These are phyloP conservation scores for Neurospora africana DNA, from an alignment of 495 filamentous ascomycete species.

Conservation along the genomic window DNA sequence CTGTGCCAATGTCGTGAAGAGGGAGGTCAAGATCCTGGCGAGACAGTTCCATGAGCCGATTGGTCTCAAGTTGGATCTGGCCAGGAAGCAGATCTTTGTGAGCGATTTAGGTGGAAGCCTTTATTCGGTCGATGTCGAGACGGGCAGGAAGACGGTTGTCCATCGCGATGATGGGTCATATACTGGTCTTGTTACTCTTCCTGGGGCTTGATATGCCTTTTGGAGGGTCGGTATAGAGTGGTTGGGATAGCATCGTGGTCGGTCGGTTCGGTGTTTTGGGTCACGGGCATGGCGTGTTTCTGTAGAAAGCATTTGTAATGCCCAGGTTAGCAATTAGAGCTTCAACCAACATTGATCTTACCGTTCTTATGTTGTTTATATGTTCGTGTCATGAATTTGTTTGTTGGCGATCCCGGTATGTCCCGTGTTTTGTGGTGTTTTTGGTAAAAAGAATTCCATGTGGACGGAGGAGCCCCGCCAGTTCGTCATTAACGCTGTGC, in stretches of 20 bases:
- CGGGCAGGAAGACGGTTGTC: slow-evolving; percentile 18
- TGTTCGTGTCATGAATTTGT: not conserved
- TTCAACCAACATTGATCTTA: not conserved
- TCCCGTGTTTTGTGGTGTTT: not conserved
- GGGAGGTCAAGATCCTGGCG: slow-evolving; percentile 12
- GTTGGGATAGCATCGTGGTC: not conserved
- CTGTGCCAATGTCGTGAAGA: not conserved
- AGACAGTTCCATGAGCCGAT: slow-evolving; percentile 40
- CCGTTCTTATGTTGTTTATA: not conserved
- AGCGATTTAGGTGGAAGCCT: slow-evolving; percentile 34
- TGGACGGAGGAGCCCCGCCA: not conserved
- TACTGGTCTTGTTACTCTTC: not conserved
- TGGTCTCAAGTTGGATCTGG: slow-evolving; percentile 32
- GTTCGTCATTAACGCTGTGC: not conserved
- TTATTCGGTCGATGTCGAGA: slow-evolving; percentile 30
- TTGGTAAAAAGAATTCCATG: not conserved
- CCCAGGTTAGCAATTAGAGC: not conserved
- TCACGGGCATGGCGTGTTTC: not conserved
- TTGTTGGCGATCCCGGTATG: not conserved
- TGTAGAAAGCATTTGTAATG: not conserved
- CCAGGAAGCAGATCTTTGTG: slow-evolving; percentile 26
- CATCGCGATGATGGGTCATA: slow-evolving; percentile 3
- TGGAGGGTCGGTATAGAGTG: not conserved
- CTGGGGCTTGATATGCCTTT: not conserved
- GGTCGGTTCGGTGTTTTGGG: not conserved